Percentiles rank a stretch among this genome's conserved stretches.
Evolutionary conservation across 2,329 filamentous ascomycete species (phyloP).

Genomic region (Domatiomyces catenatus): DNA sequence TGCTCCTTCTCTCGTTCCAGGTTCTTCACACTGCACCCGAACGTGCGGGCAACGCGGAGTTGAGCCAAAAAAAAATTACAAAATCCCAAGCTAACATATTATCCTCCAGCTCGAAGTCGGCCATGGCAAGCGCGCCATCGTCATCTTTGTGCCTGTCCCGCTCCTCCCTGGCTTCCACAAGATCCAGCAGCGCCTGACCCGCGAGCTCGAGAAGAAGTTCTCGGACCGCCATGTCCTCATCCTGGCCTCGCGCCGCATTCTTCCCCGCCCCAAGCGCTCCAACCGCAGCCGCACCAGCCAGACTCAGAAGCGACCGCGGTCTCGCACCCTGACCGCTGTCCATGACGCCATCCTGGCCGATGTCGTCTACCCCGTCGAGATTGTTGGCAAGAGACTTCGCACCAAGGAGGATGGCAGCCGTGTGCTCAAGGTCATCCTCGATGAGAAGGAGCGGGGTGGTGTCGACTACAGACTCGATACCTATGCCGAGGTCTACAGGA

Average conservation of each 20-base stretch:
- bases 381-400: conserved; percentile 95
- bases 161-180: conserved; percentile 98
- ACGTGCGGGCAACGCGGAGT: no score
- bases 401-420: conserved; percentile 99
- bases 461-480: conserved; percentile 99
- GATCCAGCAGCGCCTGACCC: conserved; percentile 97
- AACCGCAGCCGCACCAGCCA: conserved; percentile 89
- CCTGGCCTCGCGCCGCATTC: conserved; percentile 95
- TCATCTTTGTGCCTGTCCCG: conserved; percentile 99
- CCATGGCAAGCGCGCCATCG: conserved; percentile 99
- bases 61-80: background rate
- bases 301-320: conserved; percentile 97
- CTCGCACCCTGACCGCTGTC: conserved; percentile 92
- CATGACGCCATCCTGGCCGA: conserved; percentile 97
- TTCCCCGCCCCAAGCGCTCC: conserved; percentile 96
- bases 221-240: conserved; percentile 99
- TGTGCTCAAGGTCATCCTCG: conserved; percentile 95
- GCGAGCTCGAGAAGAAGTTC: conserved; percentile 99
- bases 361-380: conserved; percentile 99
- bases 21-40: no score
- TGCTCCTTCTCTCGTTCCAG: background rate
- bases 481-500: conserved; percentile 98
- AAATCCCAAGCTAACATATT: conserved; percentile 8
- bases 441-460: conserved; percentile 99
- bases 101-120: conserved; percentile 88